Evolutionary conservation across 306 rosid genomes (phyloP), one percentile per base, ranked within the genome.

Genomic region (Hylodesmum podocarpum): DNA sequence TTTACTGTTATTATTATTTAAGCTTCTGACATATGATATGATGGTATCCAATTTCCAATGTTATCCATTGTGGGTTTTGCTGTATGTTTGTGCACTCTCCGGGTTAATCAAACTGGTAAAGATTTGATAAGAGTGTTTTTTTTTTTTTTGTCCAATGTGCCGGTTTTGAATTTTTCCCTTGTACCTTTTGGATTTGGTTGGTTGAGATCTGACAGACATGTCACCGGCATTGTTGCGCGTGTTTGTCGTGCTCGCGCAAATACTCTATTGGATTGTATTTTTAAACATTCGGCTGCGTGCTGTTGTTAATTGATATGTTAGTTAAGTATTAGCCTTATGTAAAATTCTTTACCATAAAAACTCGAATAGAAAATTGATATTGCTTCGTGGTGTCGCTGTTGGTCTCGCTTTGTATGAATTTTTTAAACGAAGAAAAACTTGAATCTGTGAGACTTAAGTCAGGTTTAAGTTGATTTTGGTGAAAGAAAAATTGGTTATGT

Each of bases 221-320:
- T 81, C 55, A 81, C 81, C 83, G 88, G 88, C 85, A 69, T 66
- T 77, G 78, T 72, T 61, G 70, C 61, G 34, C 50, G 33, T 49
- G 40, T 18, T 47, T 70, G 83, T 83, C 59, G 43, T 43, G 64
- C n/a, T n/a, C n/a, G n/a, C n/a, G n/a, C n/a, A n/a, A n/a, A n/a
- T 55, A 6, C 18, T 62, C 28, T 6, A 55, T 65, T 72, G 76
- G 76, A 40, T 36, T 76, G 8, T 76, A 69, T 8, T 37, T 59
- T 51, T 40, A 1, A 18, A 6, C 21, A 2, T 31, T 33, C 6
- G 47, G 22, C 47, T 50, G 1, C 53, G 21, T 22, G 37, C 37
- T 25, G 3, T 33, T n/a, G n/a, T n/a, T n/a, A n/a, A n/a, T n/a
- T n/a, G n/a, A n/a, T n/a, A n/a, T n/a, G n/a, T n/a, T n/a, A n/a